Conservation (phyloP, 169 alveolate genomes). For the Fabrea salina region DNA sequence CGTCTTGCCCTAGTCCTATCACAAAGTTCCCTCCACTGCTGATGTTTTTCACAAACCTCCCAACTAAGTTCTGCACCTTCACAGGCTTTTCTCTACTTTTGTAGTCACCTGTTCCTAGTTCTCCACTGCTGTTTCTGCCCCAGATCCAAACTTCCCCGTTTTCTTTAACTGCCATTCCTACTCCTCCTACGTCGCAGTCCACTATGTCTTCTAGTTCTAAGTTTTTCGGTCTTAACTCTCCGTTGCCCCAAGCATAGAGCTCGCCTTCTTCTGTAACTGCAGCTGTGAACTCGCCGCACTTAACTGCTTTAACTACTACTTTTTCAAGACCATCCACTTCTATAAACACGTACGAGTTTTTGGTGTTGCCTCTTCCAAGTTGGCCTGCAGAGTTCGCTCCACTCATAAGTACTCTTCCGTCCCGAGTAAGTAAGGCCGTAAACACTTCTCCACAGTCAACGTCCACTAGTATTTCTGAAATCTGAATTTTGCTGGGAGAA, state of each 20-base stretch:
- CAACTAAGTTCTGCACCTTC: not conserved
- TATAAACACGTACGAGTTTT: not conserved
- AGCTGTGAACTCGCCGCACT: constrained; percentile 49
- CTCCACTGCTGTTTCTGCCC: constrained; percentile 47
- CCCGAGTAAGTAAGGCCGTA: constrained; percentile 48
- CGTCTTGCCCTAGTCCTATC: constrained; percentile 10
- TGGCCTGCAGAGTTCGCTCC: constrained; percentile 55
- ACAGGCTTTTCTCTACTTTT: constrained; percentile 33
- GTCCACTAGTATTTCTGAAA: not conserved
- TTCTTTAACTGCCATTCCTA: constrained; percentile 36
- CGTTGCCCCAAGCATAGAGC: constrained; percentile 48
- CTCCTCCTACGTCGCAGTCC: constrained; percentile 34
- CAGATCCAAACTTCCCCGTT: constrained; percentile 43
- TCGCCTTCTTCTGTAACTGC: constrained; percentile 38
- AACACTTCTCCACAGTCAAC: constrained; percentile 63
- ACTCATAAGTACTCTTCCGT: constrained; percentile 49
- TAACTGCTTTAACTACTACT: constrained; percentile 27
- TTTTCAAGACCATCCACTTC: constrained; percentile 13
- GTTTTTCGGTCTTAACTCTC: constrained; percentile 39
- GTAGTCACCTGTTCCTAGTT: constrained; percentile 52
- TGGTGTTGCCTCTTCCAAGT: constrained; percentile 41
- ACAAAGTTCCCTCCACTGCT: constrained; percentile 30
- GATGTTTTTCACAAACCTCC: not conserved
- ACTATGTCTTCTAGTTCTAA: not conserved
- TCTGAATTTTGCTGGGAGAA: not conserved